Evolutionary conservation across 2,329 filamentous ascomycete genomes (phyloP).

Genomic region (Ophiostoma angusticollis): DNA sequence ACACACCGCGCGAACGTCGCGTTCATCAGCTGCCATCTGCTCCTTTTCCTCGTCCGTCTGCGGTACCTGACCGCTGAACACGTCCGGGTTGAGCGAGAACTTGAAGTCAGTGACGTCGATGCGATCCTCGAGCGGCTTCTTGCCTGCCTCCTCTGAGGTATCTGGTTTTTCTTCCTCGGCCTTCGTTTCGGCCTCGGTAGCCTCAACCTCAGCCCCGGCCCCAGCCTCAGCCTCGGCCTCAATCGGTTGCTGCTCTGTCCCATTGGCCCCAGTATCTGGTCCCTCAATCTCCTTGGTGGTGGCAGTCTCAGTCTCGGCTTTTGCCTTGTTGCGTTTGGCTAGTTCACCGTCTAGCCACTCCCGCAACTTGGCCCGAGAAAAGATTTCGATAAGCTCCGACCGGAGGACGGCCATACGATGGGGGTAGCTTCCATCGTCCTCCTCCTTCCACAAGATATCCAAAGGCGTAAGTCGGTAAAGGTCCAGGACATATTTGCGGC

Average conservation of each 20-base stretch:
- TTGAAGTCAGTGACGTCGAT: slow-evolving; percentile 81
- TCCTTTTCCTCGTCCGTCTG: slow-evolving; percentile 84
- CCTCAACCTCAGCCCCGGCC: too few species aligned
- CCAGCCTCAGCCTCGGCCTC: background rate
- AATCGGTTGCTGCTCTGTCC: too few species aligned
- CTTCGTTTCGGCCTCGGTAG: slow-evolving; percentile 21
- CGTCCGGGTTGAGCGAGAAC: slow-evolving; percentile 86
- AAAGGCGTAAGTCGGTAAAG: slow-evolving; percentile 88
- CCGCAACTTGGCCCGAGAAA: slow-evolving; percentile 73
- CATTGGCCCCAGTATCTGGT: too few species aligned
- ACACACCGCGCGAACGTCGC: slow-evolving; percentile 75
- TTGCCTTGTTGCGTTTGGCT: slow-evolving; percentile 42
- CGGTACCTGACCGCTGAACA: slow-evolving; percentile 82
- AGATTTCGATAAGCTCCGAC: slow-evolving; percentile 77
- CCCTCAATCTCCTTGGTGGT: slow-evolving; percentile 21
- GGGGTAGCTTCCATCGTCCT: slow-evolving; percentile 57
- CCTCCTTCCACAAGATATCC: slow-evolving; percentile 83
- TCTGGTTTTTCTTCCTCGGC: slow-evolving; percentile 21
- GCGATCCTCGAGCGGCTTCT: slow-evolving; percentile 43
- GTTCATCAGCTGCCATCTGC: slow-evolving; percentile 71
- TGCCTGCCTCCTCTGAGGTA: slow-evolving; percentile 18
- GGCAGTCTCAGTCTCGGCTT: slow-evolving; percentile 19
- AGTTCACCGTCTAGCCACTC: slow-evolving; percentile 77
- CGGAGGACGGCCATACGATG: slow-evolving; percentile 93
- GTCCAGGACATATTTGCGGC: slow-evolving; percentile 93